Evolutionary conservation across 371 early-diverging fungal genomes (phyloP).

Genomic region (Syncephalastrum monosporum): DNA sequence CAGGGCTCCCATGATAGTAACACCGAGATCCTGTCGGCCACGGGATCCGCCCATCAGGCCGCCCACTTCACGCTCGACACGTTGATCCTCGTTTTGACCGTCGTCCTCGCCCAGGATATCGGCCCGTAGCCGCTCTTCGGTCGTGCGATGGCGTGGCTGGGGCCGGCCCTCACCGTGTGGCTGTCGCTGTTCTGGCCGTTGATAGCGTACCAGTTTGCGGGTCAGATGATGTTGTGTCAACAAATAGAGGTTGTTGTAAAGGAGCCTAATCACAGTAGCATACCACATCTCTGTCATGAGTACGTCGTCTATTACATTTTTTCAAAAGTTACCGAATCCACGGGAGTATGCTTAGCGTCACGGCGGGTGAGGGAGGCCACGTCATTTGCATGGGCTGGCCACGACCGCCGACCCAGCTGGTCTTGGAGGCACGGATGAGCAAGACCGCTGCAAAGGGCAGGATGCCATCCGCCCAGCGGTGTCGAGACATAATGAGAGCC

Average conservation of each 20-base stretch:
- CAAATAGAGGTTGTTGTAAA: slow-evolving; percentile 41
- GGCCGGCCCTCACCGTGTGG: not conserved
- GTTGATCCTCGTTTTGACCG: too few relatives aligned
- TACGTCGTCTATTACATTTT: not conserved
- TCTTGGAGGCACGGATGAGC: slow-evolving; percentile 23
- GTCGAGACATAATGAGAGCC: slow-evolving; percentile 57
- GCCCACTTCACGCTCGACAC: too few relatives aligned
- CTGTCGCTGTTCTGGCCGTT: not conserved
- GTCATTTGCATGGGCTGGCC: slow-evolving; percentile 28
- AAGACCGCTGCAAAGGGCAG: slow-evolving; percentile 36
- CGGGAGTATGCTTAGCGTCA: slow-evolving; percentile 56
- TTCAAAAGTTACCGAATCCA: slow-evolving; percentile 42
- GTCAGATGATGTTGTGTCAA: slow-evolving; percentile 14
- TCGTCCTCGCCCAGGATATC: not conserved
- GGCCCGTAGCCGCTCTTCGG: slow-evolving; percentile 2
- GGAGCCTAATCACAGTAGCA: slow-evolving; percentile 23
- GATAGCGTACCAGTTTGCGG: slow-evolving; percentile 26
- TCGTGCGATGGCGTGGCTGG: too few relatives aligned
- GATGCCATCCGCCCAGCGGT: slow-evolving; percentile 41
- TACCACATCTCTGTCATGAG: too few relatives aligned
- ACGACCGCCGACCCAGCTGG: slow-evolving; percentile 1
- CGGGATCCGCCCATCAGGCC: too few relatives aligned
- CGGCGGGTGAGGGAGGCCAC: slow-evolving; percentile 56
- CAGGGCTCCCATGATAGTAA: slow-evolving; percentile 53
- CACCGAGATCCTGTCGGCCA: slow-evolving; percentile 30